Conservation (phyloP, 257 asterid genomes). For the Plantago major region DNA sequence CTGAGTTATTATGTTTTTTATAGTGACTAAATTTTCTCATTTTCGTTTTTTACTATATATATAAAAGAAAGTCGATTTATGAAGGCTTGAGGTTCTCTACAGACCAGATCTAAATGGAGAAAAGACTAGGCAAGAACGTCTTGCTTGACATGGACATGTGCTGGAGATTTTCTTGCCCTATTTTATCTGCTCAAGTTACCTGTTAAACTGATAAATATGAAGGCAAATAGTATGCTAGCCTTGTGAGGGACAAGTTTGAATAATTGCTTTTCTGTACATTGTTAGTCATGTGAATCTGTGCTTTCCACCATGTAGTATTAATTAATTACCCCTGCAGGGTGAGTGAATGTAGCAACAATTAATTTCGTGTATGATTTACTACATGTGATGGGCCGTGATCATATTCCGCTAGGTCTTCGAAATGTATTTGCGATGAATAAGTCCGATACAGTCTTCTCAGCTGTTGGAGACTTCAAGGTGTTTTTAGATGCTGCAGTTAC, state of each 20-base stretch:
- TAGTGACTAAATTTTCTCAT: too few species aligned
- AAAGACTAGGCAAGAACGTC: slow-evolving; percentile 49
- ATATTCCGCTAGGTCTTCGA: slow-evolving; percentile 76
- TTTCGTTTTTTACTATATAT: too few species aligned
- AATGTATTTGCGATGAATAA: slow-evolving; percentile 58
- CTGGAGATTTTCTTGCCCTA: slow-evolving; percentile 86
- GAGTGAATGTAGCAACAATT: slow-evolving; percentile 90
- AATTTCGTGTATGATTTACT: slow-evolving; percentile 71
- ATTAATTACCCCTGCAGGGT: slow-evolving; percentile 73
- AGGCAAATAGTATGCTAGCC: too few species aligned
- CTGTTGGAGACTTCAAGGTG: slow-evolving; percentile 81
- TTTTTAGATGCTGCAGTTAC: too few species aligned
- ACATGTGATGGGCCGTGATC: slow-evolving; percentile 96
- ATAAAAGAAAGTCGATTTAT: too few species aligned
- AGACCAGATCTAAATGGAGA: slow-evolving; percentile 52
- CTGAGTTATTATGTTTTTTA: too few species aligned
- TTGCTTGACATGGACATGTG: slow-evolving; percentile 92
- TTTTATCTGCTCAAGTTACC: slow-evolving; percentile 79
- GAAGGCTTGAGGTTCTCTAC: slow-evolving; percentile 40
- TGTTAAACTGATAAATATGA: slow-evolving; percentile 56
- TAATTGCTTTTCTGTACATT: too few species aligned
- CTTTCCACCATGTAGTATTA: slow-evolving; percentile 52
- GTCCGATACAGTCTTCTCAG: slow-evolving; percentile 34
- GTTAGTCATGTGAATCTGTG: not conserved
- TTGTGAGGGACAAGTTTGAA: too few species aligned